phyloP scores from a whole-genome alignment of 1,284 basidiomycete species.

The Ceratobasidium sp. region DNA sequence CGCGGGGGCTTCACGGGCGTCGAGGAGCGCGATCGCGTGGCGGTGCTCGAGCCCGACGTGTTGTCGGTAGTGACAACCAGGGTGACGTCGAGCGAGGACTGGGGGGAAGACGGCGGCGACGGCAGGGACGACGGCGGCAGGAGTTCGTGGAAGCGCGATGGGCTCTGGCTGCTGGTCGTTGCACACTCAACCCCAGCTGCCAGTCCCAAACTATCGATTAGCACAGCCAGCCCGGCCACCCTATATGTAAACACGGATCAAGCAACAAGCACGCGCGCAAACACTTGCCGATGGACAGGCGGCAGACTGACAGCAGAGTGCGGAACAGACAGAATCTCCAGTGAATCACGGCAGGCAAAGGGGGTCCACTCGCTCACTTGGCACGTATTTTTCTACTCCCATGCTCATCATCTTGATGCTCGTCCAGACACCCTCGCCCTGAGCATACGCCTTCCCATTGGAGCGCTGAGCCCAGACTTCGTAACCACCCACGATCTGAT shows the following conservation, averaged over 20 bases:
- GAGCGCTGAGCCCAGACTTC: constrained; percentile 15
- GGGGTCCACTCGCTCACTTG: background rate
- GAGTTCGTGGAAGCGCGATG: constrained; percentile 4
- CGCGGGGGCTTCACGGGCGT: constrained; percentile 6
- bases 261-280: constrained; percentile 12
- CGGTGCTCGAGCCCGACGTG: constrained; percentile 27
- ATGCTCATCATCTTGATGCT: constrained; percentile 25
- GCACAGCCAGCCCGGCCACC: constrained; percentile 20
- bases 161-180: background rate
- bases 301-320: background rate
- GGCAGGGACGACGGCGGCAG: background rate
- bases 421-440: constrained; percentile 3
- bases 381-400: constrained; percentile 7
- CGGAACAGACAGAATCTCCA: background rate
- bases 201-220: constrained; percentile 1
- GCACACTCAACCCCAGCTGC: background rate
- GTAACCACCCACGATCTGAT: background rate
- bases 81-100: background rate
- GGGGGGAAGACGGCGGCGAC: background rate
- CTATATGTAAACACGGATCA: constrained; percentile 18
- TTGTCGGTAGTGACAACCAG: constrained; percentile 22
- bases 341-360: too few species aligned
- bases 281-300: background rate
- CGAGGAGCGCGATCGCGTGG: constrained; percentile 7
- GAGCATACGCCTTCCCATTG: background rate